These are phyloP conservation scores for Penicillium concentricum DNA, from an alignment of 2,329 filamentous ascomycete genomes.

Conservation along the genomic window DNA sequence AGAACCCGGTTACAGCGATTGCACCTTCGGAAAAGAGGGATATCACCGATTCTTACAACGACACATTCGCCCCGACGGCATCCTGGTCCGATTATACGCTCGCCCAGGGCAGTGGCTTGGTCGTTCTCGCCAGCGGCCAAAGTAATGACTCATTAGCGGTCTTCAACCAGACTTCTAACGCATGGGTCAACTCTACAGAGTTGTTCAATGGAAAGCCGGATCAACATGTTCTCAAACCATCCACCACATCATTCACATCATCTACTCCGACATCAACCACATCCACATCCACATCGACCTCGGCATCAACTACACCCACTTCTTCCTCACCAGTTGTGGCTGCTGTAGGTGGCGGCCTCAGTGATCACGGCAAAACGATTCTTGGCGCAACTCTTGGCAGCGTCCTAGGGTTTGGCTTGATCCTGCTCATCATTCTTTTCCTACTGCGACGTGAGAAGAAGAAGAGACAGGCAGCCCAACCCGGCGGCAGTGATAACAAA, in stretches of 20 bases:
- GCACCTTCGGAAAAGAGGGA: conserved; percentile 37
- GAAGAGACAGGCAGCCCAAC: conserved; percentile 47
- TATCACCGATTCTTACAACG: conserved; percentile 72
- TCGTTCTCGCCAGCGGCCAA: conserved; percentile 78
- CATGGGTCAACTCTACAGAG: conserved; percentile 71
- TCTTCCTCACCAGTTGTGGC: conserved; percentile 34
- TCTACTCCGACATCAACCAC: conserved; percentile 32
- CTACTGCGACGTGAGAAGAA: conserved; percentile 54
- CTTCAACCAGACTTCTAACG: conserved; percentile 73
- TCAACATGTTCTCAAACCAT: conserved; percentile 14
- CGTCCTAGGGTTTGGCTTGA: conserved; percentile 69
- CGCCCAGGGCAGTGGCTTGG: conserved; percentile 64
- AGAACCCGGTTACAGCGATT: conserved; percentile 51
- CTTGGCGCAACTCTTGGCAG: conserved; percentile 79
- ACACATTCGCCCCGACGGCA: conserved; percentile 64
- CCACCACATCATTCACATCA: conserved; percentile 19
- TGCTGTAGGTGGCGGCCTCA: conserved; percentile 31
- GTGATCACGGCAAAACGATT: conserved; percentile 54
- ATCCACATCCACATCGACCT: conserved; percentile 30
- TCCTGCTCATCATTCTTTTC: conserved; percentile 72
- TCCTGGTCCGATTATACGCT: conserved; percentile 69
- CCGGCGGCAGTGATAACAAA: conserved; percentile 53
- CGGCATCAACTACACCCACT: conserved; percentile 33
- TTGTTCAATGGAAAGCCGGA: conserved; percentile 53
- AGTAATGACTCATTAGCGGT: conserved; percentile 66